Evolutionary conservation across 2,329 filamentous ascomycete species (phyloP).

Genomic region (Fusarium mangiferae): DNA sequence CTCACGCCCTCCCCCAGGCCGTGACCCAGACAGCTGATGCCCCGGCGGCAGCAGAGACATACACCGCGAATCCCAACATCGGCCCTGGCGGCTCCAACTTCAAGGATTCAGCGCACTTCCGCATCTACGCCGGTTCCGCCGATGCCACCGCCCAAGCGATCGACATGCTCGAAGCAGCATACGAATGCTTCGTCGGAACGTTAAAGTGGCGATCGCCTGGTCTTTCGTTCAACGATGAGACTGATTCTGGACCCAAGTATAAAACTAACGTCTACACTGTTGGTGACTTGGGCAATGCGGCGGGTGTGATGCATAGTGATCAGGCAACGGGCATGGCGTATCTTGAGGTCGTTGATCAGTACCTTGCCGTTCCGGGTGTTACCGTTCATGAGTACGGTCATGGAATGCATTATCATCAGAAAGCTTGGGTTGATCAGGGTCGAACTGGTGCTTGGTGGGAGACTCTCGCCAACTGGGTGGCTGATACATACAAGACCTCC

Average conservation of each 20-base stretch:
- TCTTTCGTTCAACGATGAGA: slow-evolving; percentile 48
- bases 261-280: slow-evolving; percentile 61
- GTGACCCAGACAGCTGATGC: neutral
- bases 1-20: slow-evolving; percentile 30
- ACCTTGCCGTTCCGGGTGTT: slow-evolving; percentile 52
- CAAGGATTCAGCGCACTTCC: slow-evolving; percentile 53
- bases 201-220: slow-evolving; percentile 54
- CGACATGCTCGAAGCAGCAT: slow-evolving; percentile 58
- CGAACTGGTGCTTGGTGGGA: slow-evolving; percentile 63
- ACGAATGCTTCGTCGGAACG: slow-evolving; percentile 52
- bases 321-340: slow-evolving; percentile 52
- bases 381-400: slow-evolving; percentile 63
- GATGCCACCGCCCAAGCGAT: slow-evolving; percentile 45
- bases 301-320: slow-evolving; percentile 57
- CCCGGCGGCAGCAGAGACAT: slow-evolving; percentile 34
- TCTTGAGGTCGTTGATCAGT: slow-evolving; percentile 55
- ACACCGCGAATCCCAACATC: slow-evolving; percentile 45
- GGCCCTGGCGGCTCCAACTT: slow-evolving; percentile 48
- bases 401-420: slow-evolving; percentile 57
- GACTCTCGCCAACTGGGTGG: slow-evolving; percentile 60
- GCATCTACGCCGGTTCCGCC: slow-evolving; percentile 47
- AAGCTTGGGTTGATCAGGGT: slow-evolving; percentile 56
- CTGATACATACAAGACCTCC: slow-evolving; percentile 60
- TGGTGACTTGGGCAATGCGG: slow-evolving; percentile 49
- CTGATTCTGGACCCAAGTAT: slow-evolving; percentile 53